Evolutionary conservation across 345 rosid genomes (phyloP).

Genomic region (Cardiospermum halicacabum): DNA sequence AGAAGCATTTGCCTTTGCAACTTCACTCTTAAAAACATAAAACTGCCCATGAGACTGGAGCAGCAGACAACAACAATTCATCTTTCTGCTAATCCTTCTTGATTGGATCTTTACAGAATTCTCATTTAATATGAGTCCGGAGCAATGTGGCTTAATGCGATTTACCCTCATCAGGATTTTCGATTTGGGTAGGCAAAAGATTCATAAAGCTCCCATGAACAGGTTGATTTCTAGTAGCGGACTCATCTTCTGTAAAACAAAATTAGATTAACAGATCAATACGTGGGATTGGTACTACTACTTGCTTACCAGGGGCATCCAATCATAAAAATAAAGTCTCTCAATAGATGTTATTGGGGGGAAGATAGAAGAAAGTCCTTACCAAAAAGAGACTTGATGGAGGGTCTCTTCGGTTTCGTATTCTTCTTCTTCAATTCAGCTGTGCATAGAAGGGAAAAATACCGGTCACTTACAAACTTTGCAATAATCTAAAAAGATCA

Average conservation of each 20-base stretch:
- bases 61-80: constrained; percentile 21
- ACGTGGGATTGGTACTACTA: neutral
- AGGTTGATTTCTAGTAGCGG: constrained; percentile 44
- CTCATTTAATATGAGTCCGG: constrained; percentile 2
- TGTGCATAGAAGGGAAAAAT: constrained; percentile 20
- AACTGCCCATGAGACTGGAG: neutral
- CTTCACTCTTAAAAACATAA: constrained; percentile 13
- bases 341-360: neutral
- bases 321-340: neutral
- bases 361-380: constrained; percentile 17
- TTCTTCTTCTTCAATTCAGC: constrained; percentile 88
- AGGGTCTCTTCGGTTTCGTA: constrained; percentile 81
- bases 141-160: constrained; percentile 28
- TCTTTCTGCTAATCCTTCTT: constrained; percentile 11
- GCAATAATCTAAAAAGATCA: neutral
- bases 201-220: constrained; percentile 83
- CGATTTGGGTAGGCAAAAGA: constrained; percentile 62
- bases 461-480: neutral
- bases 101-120: constrained; percentile 6
- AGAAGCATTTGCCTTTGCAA: constrained; percentile 24
- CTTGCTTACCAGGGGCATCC: neutral
- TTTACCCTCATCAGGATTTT: constrained; percentile 48
- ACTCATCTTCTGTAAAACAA: constrained; percentile 63
- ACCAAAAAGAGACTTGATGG: constrained; percentile 97
- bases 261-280: neutral